These are phyloP conservation scores for Amanita thiersii DNA, from an alignment of 768 basidiomycete species.

Conservation along the genomic window DNA sequence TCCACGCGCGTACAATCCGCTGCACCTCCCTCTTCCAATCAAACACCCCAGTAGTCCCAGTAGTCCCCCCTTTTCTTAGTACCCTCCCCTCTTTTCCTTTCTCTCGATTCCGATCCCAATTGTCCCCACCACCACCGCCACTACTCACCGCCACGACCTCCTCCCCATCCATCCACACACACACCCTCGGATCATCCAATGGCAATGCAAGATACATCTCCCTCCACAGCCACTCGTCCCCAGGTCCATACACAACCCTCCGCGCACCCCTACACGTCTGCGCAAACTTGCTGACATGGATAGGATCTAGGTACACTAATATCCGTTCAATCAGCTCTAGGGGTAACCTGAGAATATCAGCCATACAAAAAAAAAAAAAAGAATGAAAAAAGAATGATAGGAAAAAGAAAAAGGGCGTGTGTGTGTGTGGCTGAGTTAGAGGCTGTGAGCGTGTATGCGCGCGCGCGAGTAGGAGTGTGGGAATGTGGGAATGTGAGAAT, in stretches of 20 bases:
- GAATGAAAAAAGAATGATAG: no score
- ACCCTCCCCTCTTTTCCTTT: no score
- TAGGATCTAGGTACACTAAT: constrained; percentile 48
- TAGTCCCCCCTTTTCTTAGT: no score
- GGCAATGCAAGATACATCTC: constrained; percentile 53
- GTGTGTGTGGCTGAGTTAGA: no score
- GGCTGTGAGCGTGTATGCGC: no score
- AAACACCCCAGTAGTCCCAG: constrained; percentile 16
- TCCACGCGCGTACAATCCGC: constrained; percentile 44
- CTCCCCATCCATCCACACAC: constrained; percentile 28
- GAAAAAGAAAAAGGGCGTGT: no score
- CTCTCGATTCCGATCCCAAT: no score
- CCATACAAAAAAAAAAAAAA: neutral
- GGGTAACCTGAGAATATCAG: constrained; percentile 33
- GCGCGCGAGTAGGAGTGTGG: no score
- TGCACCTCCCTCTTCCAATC: constrained; percentile 52
- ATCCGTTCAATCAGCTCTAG: constrained; percentile 54
- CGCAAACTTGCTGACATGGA: constrained; percentile 45
- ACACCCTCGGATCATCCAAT: constrained; percentile 56
- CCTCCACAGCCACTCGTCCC: constrained; percentile 48
- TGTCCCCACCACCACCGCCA: no score
- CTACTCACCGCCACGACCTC: no score
- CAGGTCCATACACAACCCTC: constrained; percentile 35
- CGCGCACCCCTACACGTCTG: constrained; percentile 39
- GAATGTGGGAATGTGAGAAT: no score